Percentiles rank a stretch among this genome's conserved stretches.
Conservation (phyloP, 1,284 basidiomycete genomes). For the Wallemia ichthyophaga region DNA sequence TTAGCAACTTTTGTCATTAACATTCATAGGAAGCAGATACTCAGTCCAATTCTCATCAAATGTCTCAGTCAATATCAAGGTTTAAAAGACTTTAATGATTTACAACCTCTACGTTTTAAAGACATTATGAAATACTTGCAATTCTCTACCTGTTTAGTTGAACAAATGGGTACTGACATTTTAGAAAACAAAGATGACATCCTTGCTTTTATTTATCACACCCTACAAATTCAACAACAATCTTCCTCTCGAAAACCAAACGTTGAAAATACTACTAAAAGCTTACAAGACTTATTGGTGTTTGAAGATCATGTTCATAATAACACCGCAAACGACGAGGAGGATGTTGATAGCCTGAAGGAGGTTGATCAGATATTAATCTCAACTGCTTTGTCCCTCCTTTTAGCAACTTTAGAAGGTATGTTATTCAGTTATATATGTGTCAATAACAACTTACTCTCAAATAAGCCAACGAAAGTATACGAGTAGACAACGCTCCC, state of each 20-base stretch:
- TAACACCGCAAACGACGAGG: conserved; percentile 28
- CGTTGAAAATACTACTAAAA: not conserved
- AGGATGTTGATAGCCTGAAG: conserved; percentile 10
- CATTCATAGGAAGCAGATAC: not conserved
- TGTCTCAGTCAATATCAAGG: not conserved
- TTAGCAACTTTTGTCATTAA: not conserved
- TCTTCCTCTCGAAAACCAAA: not conserved
- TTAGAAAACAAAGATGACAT: conserved; percentile 39
- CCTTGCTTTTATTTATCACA: conserved; percentile 44
- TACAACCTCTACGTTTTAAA: not conserved
- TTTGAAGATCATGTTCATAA: conserved; percentile 15
- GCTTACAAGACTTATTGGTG: conserved; percentile 5
- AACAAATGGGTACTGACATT: conserved; percentile 31
- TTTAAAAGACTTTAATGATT: not conserved
- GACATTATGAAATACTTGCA: not conserved
- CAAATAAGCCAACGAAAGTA: conserved; percentile 29
- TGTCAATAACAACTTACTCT: not conserved
- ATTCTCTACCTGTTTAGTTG: conserved; percentile 23
- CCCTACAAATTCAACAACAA: conserved; percentile 16
- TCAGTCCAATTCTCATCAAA: not conserved
- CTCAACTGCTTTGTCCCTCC: conserved; percentile 39
- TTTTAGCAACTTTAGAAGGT: conserved; percentile 62
- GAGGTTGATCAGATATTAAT: conserved; percentile 31
- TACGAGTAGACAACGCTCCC: conserved; percentile 30
- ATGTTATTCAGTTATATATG: conserved; percentile 4